phyloP scores from a whole-genome alignment of 164 flowering plant species.

The Vitis rotundifolia region DNA sequence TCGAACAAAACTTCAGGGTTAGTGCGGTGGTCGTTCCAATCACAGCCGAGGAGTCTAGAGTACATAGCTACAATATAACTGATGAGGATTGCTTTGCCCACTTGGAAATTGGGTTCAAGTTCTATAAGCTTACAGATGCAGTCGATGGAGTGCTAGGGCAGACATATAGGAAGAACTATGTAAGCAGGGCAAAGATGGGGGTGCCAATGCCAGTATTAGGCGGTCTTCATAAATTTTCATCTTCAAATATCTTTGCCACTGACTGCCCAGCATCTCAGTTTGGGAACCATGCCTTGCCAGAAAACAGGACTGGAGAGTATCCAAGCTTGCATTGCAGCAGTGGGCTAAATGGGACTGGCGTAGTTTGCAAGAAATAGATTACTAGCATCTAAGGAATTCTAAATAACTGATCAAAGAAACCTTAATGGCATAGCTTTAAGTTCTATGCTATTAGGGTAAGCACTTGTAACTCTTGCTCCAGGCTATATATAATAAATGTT shows the following conservation, averaged over 20 bases:
- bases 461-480: no score
- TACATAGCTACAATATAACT: slow-evolving; percentile 59
- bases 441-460: no score
- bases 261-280: slow-evolving; percentile 55
- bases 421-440: no score
- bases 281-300: neutral
- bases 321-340: slow-evolving; percentile 30
- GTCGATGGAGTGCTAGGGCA: slow-evolving; percentile 63
- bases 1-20: slow-evolving; percentile 42
- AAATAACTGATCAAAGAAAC: no score
- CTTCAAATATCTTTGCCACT: slow-evolving; percentile 40
- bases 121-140: slow-evolving; percentile 41
- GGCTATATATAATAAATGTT: no score
- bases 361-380: slow-evolving; percentile 44
- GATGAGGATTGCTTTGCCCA: slow-evolving; percentile 67
- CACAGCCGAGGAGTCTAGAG: slow-evolving; percentile 47
- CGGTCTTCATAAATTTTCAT: slow-evolving; percentile 40
- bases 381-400: no score
- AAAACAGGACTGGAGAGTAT: slow-evolving; percentile 3
- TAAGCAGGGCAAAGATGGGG: slow-evolving; percentile 50
- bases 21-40: slow-evolving; percentile 61
- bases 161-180: slow-evolving; percentile 43
- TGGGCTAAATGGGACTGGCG: slow-evolving; percentile 37
- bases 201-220: slow-evolving; percentile 60
- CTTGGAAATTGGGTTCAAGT: slow-evolving; percentile 65